A percentile compares a stretch with the other conserved stretches of the same genome.
These are phyloP conservation scores for Talaromyces funiculosus DNA, from an alignment of 2,329 filamentous ascomycete genomes.

Conservation along the genomic window DNA sequence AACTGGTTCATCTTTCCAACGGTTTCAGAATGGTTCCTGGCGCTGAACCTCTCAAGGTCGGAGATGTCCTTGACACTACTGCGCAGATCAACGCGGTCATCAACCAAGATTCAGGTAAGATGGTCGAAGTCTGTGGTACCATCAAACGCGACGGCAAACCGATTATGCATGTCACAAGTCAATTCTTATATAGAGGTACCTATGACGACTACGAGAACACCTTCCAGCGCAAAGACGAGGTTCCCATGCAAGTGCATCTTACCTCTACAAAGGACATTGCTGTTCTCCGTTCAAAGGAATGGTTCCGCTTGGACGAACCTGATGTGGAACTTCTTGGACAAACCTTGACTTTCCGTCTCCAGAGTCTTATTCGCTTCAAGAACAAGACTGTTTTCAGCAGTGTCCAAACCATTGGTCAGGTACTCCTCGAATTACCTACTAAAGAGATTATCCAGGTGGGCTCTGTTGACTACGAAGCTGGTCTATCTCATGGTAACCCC, in stretches of 20 bases:
- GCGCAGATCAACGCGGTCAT: slow-evolving; percentile 96
- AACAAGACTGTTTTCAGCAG: slow-evolving; percentile 87
- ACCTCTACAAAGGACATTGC: slow-evolving; percentile 85
- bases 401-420: slow-evolving; percentile 86
- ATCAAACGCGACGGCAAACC: slow-evolving; percentile 76
- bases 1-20: slow-evolving; percentile 94
- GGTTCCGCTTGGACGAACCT: slow-evolving; percentile 83
- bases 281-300: slow-evolving; percentile 91
- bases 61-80: slow-evolving; percentile 84
- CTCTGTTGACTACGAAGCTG: slow-evolving; percentile 93
- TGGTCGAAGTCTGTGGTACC: slow-evolving; percentile 99
- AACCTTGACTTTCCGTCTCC: slow-evolving; percentile 91
- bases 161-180: slow-evolving; percentile 97
- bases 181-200: slow-evolving; percentile 90
- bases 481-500: slow-evolving; percentile 87
- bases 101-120: slow-evolving; percentile 97
- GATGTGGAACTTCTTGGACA: slow-evolving; percentile 86
- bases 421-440: slow-evolving; percentile 86
- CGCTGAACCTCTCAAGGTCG: slow-evolving; percentile 90
- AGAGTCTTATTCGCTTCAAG: slow-evolving; percentile 89
- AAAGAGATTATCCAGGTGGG: slow-evolving; percentile 97
- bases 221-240: slow-evolving; percentile 96
- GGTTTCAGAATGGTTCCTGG: slow-evolving; percentile 97
- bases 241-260: slow-evolving; percentile 87
- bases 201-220: slow-evolving; percentile 97